A percentile compares a stretch with the other conserved stretches of the same genome.
Conservation (phyloP, 2,329 filamentous ascomycete genomes). For the Cercospora sesami region DNA sequence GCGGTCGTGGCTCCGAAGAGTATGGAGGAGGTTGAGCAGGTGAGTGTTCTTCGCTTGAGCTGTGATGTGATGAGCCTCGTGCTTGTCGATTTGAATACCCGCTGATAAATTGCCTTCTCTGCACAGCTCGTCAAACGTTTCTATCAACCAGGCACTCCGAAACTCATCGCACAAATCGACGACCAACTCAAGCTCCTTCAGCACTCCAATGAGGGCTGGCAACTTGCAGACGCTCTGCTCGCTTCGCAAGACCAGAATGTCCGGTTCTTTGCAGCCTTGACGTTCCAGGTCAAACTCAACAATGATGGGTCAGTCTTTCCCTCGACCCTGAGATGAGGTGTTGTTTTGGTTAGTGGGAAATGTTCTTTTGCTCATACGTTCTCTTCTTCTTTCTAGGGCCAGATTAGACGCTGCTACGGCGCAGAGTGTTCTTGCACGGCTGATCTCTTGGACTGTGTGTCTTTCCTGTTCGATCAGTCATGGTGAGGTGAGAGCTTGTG, state of each 20-base stretch:
- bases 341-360: slow-evolving; percentile 25
- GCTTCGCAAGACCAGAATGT: slow-evolving; percentile 69
- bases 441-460: slow-evolving; percentile 63
- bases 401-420: slow-evolving; percentile 59
- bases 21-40: slow-evolving; percentile 27
- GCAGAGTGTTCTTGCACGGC: slow-evolving; percentile 58
- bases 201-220: slow-evolving; percentile 78
- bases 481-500: not conserved
- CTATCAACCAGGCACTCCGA: slow-evolving; percentile 49
- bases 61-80: no score
- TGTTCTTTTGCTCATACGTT: slow-evolving; percentile 23
- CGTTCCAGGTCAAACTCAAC: slow-evolving; percentile 91
- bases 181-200: slow-evolving; percentile 77
- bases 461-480: not conserved
- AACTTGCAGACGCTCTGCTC: slow-evolving; percentile 75
- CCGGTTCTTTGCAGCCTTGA: slow-evolving; percentile 89
- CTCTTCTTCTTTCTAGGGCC: slow-evolving; percentile 30
- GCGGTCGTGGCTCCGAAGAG: slow-evolving; percentile 23
- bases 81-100: no score
- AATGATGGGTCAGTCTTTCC: slow-evolving; percentile 39
- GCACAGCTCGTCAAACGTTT: slow-evolving; percentile 51
- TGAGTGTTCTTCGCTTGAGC: slow-evolving; percentile 2
- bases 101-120: not conserved
- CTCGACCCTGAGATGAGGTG: slow-evolving; percentile 34
- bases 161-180: slow-evolving; percentile 59